phyloP scores from a whole-genome alignment of 495 filamentous ascomycete species.

The Hypoxylon cercidicola region DNA sequence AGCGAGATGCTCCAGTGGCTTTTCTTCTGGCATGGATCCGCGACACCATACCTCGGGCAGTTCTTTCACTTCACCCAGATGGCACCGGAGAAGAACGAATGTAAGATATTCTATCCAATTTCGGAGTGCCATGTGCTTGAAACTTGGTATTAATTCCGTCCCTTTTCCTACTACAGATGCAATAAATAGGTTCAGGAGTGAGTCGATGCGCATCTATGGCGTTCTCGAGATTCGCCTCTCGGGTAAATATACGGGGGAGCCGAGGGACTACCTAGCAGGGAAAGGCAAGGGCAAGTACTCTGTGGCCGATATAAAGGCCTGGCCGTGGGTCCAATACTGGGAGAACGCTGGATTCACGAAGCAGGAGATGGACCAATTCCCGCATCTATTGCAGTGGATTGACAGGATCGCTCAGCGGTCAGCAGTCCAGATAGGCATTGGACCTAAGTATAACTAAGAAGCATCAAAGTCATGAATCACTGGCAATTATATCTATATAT shows the following conservation, averaged over 20 bases:
- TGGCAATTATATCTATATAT: no score
- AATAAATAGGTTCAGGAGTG: slow-evolving; percentile 61
- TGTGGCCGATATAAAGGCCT: slow-evolving; percentile 63
- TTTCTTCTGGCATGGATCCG: slow-evolving; percentile 58
- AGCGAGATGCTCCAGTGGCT: slow-evolving; percentile 54
- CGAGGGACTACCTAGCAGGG: slow-evolving; percentile 61
- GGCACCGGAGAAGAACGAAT: slow-evolving; percentile 55
- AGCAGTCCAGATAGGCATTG: slow-evolving; percentile 60
- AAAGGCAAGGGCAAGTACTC: slow-evolving; percentile 63
- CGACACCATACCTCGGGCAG: slow-evolving; percentile 54
- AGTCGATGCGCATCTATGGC: slow-evolving; percentile 60
- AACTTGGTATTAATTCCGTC: no score
- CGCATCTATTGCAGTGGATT: slow-evolving; percentile 62
- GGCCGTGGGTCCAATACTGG: slow-evolving; percentile 62
- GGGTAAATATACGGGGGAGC: slow-evolving; percentile 54
- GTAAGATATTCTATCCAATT: slow-evolving; percentile 38
- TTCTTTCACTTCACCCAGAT: slow-evolving; percentile 47
- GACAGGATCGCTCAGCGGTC: slow-evolving; percentile 58
- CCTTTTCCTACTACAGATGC: slow-evolving; percentile 52
- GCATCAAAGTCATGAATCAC: no score
- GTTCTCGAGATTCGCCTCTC: slow-evolving; percentile 62
- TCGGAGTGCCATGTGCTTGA: no score
- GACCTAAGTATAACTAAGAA: slow-evolving; percentile 49
- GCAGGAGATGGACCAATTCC: slow-evolving; percentile 59
- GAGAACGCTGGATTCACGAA: slow-evolving; percentile 50